A percentile compares a stretch with the other conserved stretches of the same genome.
phyloP scores from a whole-genome alignment of 1,284 basidiomycete genomes.

The Sporisorium reilianum region DNA sequence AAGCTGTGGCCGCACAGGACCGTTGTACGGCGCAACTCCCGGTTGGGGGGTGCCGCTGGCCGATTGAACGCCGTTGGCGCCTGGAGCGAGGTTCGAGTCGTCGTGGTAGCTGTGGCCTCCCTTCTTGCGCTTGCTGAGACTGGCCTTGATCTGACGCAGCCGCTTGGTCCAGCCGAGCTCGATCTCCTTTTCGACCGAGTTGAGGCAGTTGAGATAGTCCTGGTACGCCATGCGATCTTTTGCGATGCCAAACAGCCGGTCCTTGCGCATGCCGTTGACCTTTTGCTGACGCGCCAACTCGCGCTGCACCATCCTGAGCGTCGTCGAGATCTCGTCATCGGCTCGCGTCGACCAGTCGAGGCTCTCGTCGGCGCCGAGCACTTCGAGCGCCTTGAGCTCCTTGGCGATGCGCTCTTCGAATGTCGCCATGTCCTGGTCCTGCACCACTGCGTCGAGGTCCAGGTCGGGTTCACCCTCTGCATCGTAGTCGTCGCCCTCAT shows the following conservation, averaged over 20 bases:
- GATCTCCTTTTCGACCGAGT: slow-evolving; percentile 66
- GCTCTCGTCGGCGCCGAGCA: slow-evolving; percentile 72
- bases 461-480: slow-evolving; percentile 45
- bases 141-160: slow-evolving; percentile 63
- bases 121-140: slow-evolving; percentile 65
- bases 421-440: slow-evolving; percentile 71
- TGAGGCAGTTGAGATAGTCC: slow-evolving; percentile 62
- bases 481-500: slow-evolving; percentile 44
- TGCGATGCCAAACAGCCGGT: slow-evolving; percentile 81
- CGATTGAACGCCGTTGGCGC: slow-evolving; percentile 35
- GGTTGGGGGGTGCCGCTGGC: slow-evolving; percentile 42
- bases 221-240: slow-evolving; percentile 88
- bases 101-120: slow-evolving; percentile 44
- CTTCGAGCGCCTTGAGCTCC: slow-evolving; percentile 73
- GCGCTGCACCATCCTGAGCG: slow-evolving; percentile 87
- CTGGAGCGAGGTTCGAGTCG: slow-evolving; percentile 28
- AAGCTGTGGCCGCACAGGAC: slow-evolving; percentile 59
- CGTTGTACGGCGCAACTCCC: slow-evolving; percentile 38
- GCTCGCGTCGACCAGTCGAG: slow-evolving; percentile 55
- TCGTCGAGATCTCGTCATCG: slow-evolving; percentile 91
- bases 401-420: slow-evolving; percentile 73
- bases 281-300: slow-evolving; percentile 81
- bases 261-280: slow-evolving; percentile 84
- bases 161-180: slow-evolving; percentile 66
- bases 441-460: slow-evolving; percentile 31